Evolutionary conservation across 345 rosid genomes (phyloP).

Genomic region (Pugionium cornutum): DNA sequence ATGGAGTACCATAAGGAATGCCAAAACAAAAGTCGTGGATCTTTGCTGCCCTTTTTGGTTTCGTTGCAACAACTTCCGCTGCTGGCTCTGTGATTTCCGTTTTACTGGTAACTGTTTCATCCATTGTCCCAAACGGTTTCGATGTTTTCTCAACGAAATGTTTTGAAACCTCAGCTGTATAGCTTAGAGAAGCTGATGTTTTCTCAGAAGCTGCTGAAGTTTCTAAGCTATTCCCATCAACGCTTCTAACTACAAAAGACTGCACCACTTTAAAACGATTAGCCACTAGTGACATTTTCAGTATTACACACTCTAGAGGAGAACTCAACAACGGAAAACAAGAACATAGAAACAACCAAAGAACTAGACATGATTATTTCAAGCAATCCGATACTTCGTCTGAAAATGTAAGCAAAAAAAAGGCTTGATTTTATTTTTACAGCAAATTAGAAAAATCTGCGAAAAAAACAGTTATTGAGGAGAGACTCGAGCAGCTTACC

Average conservation of each 20-base stretch:
- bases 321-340: too few relatives aligned
- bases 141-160: slow-evolving; percentile 45
- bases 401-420: too few relatives aligned
- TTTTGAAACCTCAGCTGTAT: slow-evolving; percentile 49
- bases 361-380: too few relatives aligned
- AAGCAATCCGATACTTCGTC: too few relatives aligned
- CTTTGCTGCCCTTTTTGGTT: slow-evolving; percentile 57
- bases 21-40: slow-evolving; percentile 95
- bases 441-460: not conserved
- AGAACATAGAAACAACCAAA: too few relatives aligned
- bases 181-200: slow-evolving; percentile 42
- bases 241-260: slow-evolving; percentile 54
- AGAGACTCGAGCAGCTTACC: slow-evolving; percentile 40
- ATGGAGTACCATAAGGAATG: slow-evolving; percentile 73
- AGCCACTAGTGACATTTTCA: slow-evolving; percentile 20
- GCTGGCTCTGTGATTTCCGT: slow-evolving; percentile 31
- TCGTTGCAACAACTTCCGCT: slow-evolving; percentile 42
- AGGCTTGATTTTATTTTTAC: too few relatives aligned
- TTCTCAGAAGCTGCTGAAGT: too few relatives aligned
- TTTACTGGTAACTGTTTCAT: slow-evolving; percentile 35
- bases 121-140: slow-evolving; percentile 27
- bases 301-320: too few relatives aligned
- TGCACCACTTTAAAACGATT: slow-evolving; percentile 34
- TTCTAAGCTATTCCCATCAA: slow-evolving; percentile 47
- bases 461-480: not conserved